A percentile compares a stretch with the other conserved stretches of the same genome.
Evolutionary conservation across 2,329 filamentous ascomycete genomes (phyloP).

Genomic region (Ceratocystis eucalypticola): DNA sequence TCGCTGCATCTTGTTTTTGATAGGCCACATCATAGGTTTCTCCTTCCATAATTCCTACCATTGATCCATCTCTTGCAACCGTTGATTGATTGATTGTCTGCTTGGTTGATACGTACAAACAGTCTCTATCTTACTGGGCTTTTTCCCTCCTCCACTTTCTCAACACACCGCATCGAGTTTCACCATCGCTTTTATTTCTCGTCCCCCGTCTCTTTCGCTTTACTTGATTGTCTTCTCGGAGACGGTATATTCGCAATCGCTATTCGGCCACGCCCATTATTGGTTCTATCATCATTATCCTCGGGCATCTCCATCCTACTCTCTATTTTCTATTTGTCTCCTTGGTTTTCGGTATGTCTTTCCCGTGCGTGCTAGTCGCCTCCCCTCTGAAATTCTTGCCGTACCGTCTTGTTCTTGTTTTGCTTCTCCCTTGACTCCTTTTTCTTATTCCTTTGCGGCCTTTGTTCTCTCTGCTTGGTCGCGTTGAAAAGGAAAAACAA

Average conservation of each 20-base stretch:
- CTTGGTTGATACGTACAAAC: background rate
- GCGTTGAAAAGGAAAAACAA: background rate
- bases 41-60: background rate
- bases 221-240: background rate
- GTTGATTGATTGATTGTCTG: background rate
- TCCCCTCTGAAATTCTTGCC: constrained; percentile 4
- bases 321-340: background rate
- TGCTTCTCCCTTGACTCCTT: constrained; percentile 8
- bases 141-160: background rate
- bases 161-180: too few relatives aligned
- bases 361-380: background rate
- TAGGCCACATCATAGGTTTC: background rate
- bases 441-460: background rate
- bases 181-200: background rate
- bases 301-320: background rate
- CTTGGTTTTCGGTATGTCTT: background rate
- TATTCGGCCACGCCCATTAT: background rate
- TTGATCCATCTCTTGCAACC: background rate
- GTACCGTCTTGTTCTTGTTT: background rate
- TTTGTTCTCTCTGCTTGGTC: background rate
- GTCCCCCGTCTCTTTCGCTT: background rate
- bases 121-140: background rate
- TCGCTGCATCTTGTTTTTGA: background rate
- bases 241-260: background rate
- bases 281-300: background rate